Percentiles rank a stretch among this genome's conserved stretches.
These are phyloP conservation scores for Leishmania turanica DNA, from an alignment of 208 protist genomes.

Conservation along the genomic window DNA sequence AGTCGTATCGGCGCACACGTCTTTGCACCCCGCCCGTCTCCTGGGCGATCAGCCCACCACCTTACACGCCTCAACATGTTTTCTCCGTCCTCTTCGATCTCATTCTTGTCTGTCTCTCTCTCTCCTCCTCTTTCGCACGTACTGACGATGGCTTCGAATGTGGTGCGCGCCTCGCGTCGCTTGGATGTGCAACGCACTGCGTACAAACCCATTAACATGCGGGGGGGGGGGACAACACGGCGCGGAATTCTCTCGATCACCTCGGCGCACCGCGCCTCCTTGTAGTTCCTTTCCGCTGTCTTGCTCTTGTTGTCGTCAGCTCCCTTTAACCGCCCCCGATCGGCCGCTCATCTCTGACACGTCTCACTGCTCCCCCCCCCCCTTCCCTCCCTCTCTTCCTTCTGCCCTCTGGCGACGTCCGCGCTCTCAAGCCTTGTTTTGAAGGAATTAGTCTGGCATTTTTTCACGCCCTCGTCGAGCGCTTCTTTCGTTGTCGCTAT, in stretches of 20 bases:
- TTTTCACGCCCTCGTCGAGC: neutral
- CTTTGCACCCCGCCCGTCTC: neutral
- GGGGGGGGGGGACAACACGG: neutral
- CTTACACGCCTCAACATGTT: neutral
- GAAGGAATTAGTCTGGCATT: neutral
- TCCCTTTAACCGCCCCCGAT: neutral
- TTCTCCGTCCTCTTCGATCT: neutral
- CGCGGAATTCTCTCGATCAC: neutral
- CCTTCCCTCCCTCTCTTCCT: neutral
- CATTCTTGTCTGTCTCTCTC: neutral
- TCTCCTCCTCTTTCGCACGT: neutral
- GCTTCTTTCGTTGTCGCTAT: too few relatives aligned
- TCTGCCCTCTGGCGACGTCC: neutral
- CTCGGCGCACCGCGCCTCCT: neutral
- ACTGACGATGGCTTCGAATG: neutral
- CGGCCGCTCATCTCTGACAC: neutral
- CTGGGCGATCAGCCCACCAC: neutral
- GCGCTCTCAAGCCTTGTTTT: neutral
- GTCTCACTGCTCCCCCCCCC: neutral
- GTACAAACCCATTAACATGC: neutral
- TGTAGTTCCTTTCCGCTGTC: neutral
- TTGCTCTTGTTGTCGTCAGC: neutral
- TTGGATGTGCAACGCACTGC: neutral
- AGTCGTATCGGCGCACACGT: neutral
- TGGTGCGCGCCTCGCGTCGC: neutral